phyloP scores from a whole-genome alignment of 306 rosid species.

The Castanopsis chinensis region DNA sequence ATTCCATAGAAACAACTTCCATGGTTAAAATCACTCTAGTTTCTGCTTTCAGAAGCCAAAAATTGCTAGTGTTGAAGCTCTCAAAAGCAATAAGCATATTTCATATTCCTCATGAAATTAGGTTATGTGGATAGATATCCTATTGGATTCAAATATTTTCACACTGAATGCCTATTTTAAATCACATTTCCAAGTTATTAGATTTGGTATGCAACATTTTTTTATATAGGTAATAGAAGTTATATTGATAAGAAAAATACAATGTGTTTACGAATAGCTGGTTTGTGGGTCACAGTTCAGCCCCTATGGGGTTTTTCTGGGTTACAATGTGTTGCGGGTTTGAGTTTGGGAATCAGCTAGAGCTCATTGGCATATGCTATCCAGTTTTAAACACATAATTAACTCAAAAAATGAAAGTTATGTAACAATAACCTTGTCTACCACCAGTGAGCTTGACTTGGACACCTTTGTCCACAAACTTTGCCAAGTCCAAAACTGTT shows the following conservation, averaged over 20 bases:
- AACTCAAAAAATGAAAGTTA: neutral
- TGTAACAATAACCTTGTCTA: conserved; percentile 57
- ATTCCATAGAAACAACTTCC: neutral
- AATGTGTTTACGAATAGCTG: too few species aligned
- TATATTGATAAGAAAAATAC: too few species aligned
- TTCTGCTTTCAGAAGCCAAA: neutral
- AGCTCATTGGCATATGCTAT: neutral
- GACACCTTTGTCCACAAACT: conserved; percentile 92
- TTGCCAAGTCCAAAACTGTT: conserved; percentile 82
- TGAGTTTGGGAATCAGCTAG: neutral
- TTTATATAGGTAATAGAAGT: too few species aligned
- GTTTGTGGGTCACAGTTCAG: too few species aligned
- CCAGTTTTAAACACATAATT: neutral
- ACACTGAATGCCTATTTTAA: neutral
- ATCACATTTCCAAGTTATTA: neutral
- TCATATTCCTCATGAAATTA: neutral
- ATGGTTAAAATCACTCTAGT: neutral
- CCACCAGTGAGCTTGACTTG: conserved; percentile 93
- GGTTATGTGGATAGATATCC: neutral
- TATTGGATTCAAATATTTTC: neutral
- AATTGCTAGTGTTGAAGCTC: neutral
- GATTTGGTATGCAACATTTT: neutral
- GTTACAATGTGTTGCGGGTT: too few species aligned
- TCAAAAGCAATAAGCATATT: neutral
- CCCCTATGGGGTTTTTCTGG: too few species aligned